These are phyloP conservation scores for Cercospora janseana DNA, from an alignment of 2,329 filamentous ascomycete species.

Conservation along the genomic window DNA sequence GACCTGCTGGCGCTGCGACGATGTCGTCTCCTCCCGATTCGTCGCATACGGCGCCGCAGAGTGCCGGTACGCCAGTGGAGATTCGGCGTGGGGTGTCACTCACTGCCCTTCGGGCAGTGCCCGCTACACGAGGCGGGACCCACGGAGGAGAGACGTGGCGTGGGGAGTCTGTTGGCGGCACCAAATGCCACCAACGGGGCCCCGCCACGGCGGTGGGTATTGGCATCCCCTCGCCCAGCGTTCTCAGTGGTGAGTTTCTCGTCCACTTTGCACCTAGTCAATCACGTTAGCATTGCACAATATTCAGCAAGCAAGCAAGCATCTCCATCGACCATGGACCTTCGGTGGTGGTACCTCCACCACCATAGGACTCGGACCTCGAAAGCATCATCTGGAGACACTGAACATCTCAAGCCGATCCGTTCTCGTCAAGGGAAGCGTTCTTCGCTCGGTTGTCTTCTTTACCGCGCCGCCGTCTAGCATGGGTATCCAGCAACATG, in stretches of 20 bases:
- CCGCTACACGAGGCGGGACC: background rate
- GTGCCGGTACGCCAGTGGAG: background rate
- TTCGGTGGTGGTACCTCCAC: background rate
- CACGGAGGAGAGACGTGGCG: no score
- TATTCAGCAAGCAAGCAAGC: conserved; percentile 6
- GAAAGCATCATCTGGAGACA: background rate
- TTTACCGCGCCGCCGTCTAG: no score
- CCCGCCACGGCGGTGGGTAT: background rate
- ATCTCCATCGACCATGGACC: background rate
- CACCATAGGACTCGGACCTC: background rate
- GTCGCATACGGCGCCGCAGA: background rate
- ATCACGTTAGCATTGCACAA: background rate
- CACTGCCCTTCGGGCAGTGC: background rate
- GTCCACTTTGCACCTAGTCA: background rate
- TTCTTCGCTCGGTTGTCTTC: no score
- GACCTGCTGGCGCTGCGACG: no score
- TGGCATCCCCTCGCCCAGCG: background rate
- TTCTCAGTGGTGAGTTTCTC: background rate
- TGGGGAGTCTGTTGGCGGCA: no score
- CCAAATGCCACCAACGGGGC: background rate
- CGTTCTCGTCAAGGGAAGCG: no score
- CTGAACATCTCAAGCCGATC: no score
- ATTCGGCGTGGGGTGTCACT: background rate
- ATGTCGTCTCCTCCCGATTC: no score
- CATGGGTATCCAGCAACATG: no score